Percentiles rank a stretch among this genome's conserved stretches.
These are phyloP conservation scores for Diplodia seriata DNA, from an alignment of 2,329 filamentous ascomycete genomes.

Conservation along the genomic window DNA sequence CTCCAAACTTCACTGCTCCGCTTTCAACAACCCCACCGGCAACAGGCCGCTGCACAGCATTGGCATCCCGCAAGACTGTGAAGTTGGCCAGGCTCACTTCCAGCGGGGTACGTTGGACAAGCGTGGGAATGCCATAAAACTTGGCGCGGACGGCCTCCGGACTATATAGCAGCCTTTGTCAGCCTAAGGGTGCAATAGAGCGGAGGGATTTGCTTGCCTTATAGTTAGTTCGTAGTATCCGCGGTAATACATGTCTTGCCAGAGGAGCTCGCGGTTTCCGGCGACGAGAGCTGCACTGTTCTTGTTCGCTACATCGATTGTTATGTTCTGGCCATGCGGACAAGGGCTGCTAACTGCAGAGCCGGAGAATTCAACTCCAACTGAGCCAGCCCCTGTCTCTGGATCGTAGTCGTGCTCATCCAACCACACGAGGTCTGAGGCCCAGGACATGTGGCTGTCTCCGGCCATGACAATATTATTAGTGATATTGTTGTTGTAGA, in stretches of 20 bases:
- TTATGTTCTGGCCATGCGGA: slow-evolving; percentile 66
- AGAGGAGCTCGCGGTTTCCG: slow-evolving; percentile 70
- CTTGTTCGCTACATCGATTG: slow-evolving; percentile 59
- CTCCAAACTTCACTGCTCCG: slow-evolving; percentile 62
- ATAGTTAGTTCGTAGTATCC: slow-evolving; percentile 71
- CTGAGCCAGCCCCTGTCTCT: slow-evolving; percentile 48
- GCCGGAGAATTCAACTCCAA: slow-evolving; percentile 64
- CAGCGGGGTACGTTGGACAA: slow-evolving; percentile 65
- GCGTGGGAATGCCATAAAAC: slow-evolving; percentile 69
- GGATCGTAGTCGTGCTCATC: slow-evolving; percentile 51
- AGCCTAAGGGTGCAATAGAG: slow-evolving; percentile 38
- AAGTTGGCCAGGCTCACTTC: slow-evolving; percentile 75
- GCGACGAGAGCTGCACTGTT: slow-evolving; percentile 43
- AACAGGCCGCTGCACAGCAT: slow-evolving; percentile 61
- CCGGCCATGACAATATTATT: slow-evolving; percentile 78
- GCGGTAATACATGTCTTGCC: slow-evolving; percentile 76
- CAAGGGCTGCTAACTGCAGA: slow-evolving; percentile 69
- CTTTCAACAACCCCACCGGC: slow-evolving; percentile 61
- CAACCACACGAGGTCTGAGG: slow-evolving; percentile 55
- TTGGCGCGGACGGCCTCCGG: slow-evolving; percentile 63
- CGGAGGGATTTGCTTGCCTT: not conserved
- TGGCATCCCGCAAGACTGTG: slow-evolving; percentile 68
- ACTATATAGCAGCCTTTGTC: not conserved
- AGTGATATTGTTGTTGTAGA: slow-evolving; percentile 71
- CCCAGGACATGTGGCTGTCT: slow-evolving; percentile 71